Evolutionary conservation across 2,329 filamentous ascomycete genomes (phyloP).

Genomic region (Ascomycota sp.): DNA sequence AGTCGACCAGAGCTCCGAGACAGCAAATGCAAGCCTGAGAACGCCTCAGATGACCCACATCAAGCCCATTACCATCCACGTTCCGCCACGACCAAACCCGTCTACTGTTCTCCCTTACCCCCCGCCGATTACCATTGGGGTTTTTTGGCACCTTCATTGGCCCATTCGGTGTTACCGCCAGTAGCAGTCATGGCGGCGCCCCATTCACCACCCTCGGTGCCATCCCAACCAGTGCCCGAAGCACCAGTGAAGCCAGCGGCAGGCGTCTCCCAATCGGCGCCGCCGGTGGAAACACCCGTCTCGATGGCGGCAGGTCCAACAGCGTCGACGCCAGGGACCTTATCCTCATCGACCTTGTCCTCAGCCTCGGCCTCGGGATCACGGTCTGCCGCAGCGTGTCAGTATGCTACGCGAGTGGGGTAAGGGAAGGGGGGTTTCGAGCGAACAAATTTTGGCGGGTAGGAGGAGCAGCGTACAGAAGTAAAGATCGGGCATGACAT

Average conservation of each 20-base stretch:
- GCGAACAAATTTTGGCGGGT: background rate
- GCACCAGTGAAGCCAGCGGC: conserved; percentile 49
- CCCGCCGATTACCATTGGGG: conserved; percentile 26
- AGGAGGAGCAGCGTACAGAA: conserved; percentile 47
- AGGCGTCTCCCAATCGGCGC: conserved; percentile 61
- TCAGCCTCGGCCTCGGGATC: conserved; percentile 98
- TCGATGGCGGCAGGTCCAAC: conserved; percentile 62
- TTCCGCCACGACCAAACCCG: background rate
- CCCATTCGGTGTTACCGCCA: conserved; percentile 49
- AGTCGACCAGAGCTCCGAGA: conserved; percentile 23
- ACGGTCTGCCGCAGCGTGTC: conserved; percentile 41
- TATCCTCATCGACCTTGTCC: conserved; percentile 91
- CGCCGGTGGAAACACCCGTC: conserved; percentile 47
- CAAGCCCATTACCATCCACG: conserved; percentile 2
- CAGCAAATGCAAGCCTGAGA: conserved; percentile 1
- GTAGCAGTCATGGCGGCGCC: conserved; percentile 44
- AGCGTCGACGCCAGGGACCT: conserved; percentile 71
- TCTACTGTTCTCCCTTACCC: background rate
- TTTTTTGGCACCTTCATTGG: conserved; percentile 35
- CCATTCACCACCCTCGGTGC: conserved; percentile 33
- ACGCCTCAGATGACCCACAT: conserved; percentile 2
- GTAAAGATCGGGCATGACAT: conserved; percentile 99
- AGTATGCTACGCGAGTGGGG: conserved; percentile 2
- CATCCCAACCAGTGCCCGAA: conserved; percentile 34
- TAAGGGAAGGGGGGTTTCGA: background rate